Percentiles rank a stretch among this genome's conserved stretches.
These are phyloP conservation scores for Ajuga chamaepitys DNA, from an alignment of 257 asterid genomes.

Conservation along the genomic window DNA sequence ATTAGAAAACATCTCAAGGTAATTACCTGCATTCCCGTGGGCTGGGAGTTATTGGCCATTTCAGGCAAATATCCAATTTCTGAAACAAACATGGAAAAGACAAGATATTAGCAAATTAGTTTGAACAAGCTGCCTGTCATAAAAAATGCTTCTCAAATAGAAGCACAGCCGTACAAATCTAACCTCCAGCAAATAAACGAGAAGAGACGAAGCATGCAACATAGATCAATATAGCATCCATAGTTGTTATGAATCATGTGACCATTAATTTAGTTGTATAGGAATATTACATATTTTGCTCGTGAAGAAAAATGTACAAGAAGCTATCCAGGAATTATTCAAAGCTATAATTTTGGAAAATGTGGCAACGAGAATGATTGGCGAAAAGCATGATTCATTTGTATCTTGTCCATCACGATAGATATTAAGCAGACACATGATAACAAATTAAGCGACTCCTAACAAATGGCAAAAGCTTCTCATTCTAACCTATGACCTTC, in stretches of 20 bases:
- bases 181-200: conserved; percentile 4
- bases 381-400: neutral
- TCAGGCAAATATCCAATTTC: conserved; percentile 25
- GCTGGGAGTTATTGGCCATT: conserved; percentile 44
- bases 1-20: neutral
- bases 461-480: neutral
- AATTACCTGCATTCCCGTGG: conserved; percentile 46
- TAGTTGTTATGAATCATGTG: neutral
- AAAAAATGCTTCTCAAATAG: neutral
- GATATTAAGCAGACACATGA: neutral
- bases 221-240: neutral
- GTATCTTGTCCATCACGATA: neutral
- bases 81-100: conserved; percentile 24
- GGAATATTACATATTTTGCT: conserved; percentile 7
- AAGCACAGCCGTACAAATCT: neutral
- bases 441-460: neutral
- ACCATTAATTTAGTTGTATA: conserved; percentile 2
- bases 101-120: neutral
- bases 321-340: neutral
- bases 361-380: neutral
- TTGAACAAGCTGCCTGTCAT: neutral
- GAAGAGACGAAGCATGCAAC: neutral
- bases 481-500: neutral
- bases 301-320: neutral
- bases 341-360: neutral